Percentiles rank a stretch among this genome's conserved stretches.
Evolutionary conservation across 352 stramenopile species (phyloP).

Genomic region (Phytophthora vignae): DNA sequence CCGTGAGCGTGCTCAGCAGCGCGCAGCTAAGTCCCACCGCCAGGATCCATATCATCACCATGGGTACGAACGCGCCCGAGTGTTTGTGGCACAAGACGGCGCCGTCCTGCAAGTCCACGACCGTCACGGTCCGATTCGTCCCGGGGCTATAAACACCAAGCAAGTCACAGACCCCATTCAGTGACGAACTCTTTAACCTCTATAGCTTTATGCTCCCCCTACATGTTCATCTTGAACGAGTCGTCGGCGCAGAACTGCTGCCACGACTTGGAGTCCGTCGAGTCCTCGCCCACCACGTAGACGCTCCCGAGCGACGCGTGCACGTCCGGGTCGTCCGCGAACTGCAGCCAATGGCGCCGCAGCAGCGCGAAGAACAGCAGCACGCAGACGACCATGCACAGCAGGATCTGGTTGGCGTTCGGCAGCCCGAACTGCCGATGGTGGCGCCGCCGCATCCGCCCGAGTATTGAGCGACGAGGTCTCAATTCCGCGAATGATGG

Average conservation of each 20-base stretch:
- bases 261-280: constrained; percentile 60
- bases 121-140: constrained; percentile 35
- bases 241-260: constrained; percentile 53
- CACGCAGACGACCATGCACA: constrained; percentile 58
- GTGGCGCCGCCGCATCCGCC: constrained; percentile 46
- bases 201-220: neutral
- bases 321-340: constrained; percentile 51
- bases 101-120: constrained; percentile 43
- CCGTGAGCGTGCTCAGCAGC: constrained; percentile 49
- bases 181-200: neutral
- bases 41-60: constrained; percentile 55
- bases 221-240: constrained; percentile 37
- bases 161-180: neutral
- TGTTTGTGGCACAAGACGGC: constrained; percentile 47
- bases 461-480: constrained; percentile 8
- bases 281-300: constrained; percentile 44
- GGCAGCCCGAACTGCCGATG: constrained; percentile 81
- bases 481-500: constrained; percentile 19
- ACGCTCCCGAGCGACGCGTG: constrained; percentile 69
- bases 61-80: constrained; percentile 34
- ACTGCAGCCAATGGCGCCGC: constrained; percentile 68
- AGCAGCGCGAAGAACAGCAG: constrained; percentile 75
- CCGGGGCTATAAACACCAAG: constrained; percentile 24
- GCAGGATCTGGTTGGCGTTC: constrained; percentile 88
- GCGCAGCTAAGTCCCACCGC: constrained; percentile 55